phyloP scores from a whole-genome alignment of 1,284 basidiomycete genomes.

The Blastosporella zonata region DNA sequence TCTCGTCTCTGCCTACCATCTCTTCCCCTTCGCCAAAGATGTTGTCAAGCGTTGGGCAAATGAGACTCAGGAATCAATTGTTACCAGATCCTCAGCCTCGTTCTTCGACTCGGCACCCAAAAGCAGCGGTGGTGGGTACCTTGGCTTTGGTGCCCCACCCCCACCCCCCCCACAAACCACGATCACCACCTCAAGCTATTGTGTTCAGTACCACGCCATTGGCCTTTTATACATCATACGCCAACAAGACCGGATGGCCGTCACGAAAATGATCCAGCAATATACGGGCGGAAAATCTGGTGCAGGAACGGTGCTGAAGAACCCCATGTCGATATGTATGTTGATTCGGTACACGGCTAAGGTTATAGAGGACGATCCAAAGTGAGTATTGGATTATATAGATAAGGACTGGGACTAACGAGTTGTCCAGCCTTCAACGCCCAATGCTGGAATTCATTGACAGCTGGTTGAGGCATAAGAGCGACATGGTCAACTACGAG shows the following conservation, averaged over 20 bases:
- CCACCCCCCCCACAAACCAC: constrained; percentile 69
- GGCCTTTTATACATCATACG: constrained; percentile 94
- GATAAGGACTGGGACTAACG: constrained; percentile 44
- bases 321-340: constrained; percentile 99
- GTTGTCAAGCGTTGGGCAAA: constrained; percentile 99
- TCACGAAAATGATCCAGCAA: constrained; percentile 99
- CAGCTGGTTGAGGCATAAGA: constrained; percentile 96
- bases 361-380: constrained; percentile 97
- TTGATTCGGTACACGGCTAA: constrained; percentile 96
- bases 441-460: constrained; percentile 95
- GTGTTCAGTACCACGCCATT: constrained; percentile 97
- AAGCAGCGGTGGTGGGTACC: constrained; percentile 45
- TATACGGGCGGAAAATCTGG: constrained; percentile 87
- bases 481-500: constrained; percentile 99
- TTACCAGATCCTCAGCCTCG: constrained; percentile 75
- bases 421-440: constrained; percentile 66
- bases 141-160: constrained; percentile 65
- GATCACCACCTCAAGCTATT: constrained; percentile 84
- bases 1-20: constrained; percentile 95
- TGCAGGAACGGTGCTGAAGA: constrained; percentile 81
- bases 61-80: constrained; percentile 96
- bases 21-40: constrained; percentile 90
- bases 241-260: constrained; percentile 97
- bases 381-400: constrained; percentile 58
- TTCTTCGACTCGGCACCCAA: constrained; percentile 54